Conservation (phyloP, 2,329 filamentous ascomycete genomes). For the Cucurbitaria berberidis region DNA sequence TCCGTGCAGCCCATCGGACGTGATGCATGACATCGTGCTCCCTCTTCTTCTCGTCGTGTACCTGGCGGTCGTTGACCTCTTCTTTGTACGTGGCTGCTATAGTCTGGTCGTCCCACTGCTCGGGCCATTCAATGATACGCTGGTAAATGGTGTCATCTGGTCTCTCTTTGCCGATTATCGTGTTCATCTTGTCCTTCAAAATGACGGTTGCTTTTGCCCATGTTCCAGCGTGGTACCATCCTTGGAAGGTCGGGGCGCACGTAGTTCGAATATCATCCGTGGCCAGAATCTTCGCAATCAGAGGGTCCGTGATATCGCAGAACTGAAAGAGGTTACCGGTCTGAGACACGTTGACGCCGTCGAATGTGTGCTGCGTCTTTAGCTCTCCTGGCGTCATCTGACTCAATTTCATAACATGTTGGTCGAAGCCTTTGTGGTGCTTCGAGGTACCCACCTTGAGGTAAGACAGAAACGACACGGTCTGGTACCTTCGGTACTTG, state of each 20-base stretch:
- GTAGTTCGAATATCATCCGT: constrained; percentile 59
- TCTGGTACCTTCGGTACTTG: constrained; percentile 83
- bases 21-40: constrained; percentile 43
- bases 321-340: constrained; percentile 95
- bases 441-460: constrained; percentile 34
- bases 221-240: constrained; percentile 84
- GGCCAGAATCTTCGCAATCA: constrained; percentile 70
- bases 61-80: constrained; percentile 34
- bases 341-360: constrained; percentile 73
- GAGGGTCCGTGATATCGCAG: constrained; percentile 85
- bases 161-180: constrained; percentile 45
- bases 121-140: constrained; percentile 42
- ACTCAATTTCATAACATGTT: constrained; percentile 32
- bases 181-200: constrained; percentile 81
- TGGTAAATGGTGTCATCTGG: constrained; percentile 41
- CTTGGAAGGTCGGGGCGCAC: constrained; percentile 62
- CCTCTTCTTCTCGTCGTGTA: constrained; percentile 28
- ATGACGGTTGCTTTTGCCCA: constrained; percentile 84
- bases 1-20: constrained; percentile 41
- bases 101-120: constrained; percentile 41
- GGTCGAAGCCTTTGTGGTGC: constrained; percentile 33
- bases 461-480: constrained; percentile 59
- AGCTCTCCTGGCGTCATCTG: constrained; percentile 32
- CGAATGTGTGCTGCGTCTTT: constrained; percentile 71
- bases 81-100: constrained; percentile 35